Conservation (phyloP, 73 alveolate genomes). For the Paramecium pentaurelia region DNA sequence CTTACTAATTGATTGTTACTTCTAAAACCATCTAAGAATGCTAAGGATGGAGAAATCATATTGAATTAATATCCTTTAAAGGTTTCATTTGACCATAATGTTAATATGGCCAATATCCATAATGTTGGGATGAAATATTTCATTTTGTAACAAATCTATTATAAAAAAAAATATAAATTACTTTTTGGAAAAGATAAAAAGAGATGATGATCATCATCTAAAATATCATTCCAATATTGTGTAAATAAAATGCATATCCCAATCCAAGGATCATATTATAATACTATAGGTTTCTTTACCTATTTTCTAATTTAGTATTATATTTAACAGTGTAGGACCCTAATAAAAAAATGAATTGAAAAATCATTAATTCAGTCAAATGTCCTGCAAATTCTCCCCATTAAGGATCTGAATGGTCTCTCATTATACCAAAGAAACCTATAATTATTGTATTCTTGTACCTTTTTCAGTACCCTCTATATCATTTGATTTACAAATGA, state of each 20-base stretch:
- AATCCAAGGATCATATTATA: conserved; percentile 46
- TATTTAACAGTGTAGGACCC: neutral
- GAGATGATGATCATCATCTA: neutral
- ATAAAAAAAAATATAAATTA: neutral
- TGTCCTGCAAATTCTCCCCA: neutral
- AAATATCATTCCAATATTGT: conserved; percentile 36
- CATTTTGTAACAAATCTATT: neutral
- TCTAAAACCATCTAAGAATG: neutral
- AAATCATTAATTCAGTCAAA: neutral
- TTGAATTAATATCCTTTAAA: conserved; percentile 34
- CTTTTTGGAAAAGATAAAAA: neutral
- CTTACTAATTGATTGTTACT: conserved; percentile 20
- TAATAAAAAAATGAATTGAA: neutral
- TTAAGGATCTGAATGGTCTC: conserved; percentile 1
- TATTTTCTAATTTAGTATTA: neutral
- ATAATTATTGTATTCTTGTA: neutral
- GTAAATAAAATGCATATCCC: conserved; percentile 9
- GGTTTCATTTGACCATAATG: conserved; percentile 36
- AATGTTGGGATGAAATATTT: neutral
- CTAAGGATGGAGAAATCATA: neutral
- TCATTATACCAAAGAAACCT: conserved; percentile 7
- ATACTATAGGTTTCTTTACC: neutral
- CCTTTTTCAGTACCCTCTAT: conserved; percentile 7
- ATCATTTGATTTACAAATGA: neutral
- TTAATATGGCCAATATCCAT: conserved; percentile 22